These are phyloP conservation scores for Aureobasidium mangrovei DNA, from an alignment of 2,329 filamentous ascomycete species.

Conservation along the genomic window DNA sequence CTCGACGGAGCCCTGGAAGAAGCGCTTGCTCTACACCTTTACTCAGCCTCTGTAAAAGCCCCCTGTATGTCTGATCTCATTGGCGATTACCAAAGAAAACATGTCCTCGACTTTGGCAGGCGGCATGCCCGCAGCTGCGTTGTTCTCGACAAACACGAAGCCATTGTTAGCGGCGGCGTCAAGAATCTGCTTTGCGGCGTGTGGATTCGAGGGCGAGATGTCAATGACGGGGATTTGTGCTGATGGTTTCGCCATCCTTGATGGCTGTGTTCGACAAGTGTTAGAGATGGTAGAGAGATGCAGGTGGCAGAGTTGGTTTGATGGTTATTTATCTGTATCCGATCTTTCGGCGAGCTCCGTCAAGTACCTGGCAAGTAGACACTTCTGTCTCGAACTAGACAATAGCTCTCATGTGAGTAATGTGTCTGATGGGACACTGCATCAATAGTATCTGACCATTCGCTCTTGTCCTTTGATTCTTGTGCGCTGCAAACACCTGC, in stretches of 20 bases:
- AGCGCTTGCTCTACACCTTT: slow-evolving; percentile 32
- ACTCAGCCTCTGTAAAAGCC: neutral
- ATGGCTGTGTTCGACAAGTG: no score
- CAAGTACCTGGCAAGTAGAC: no score
- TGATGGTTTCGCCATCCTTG: neutral
- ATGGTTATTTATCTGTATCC: no score
- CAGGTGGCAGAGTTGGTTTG: neutral
- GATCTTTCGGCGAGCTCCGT: no score
- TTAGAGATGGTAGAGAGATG: neutral
- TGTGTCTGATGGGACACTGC: no score
- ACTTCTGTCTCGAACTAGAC: no score
- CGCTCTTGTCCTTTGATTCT: no score
- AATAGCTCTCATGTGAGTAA: no score
- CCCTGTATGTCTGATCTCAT: neutral
- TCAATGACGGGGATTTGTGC: slow-evolving; percentile 69
- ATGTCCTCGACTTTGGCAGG: slow-evolving; percentile 56
- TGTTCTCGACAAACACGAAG: slow-evolving; percentile 81
- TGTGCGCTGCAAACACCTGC: no score
- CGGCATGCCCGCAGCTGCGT: slow-evolving; percentile 51
- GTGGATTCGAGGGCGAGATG: slow-evolving; percentile 51
- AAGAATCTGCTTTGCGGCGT: slow-evolving; percentile 61
- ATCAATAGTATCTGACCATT: no score
- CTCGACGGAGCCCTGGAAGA: slow-evolving; percentile 61
- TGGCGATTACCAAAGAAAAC: slow-evolving; percentile 58
- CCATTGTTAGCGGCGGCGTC: slow-evolving; percentile 74